Conservation (phyloP, 257 asterid genomes). For the Plantago elongata region DNA sequence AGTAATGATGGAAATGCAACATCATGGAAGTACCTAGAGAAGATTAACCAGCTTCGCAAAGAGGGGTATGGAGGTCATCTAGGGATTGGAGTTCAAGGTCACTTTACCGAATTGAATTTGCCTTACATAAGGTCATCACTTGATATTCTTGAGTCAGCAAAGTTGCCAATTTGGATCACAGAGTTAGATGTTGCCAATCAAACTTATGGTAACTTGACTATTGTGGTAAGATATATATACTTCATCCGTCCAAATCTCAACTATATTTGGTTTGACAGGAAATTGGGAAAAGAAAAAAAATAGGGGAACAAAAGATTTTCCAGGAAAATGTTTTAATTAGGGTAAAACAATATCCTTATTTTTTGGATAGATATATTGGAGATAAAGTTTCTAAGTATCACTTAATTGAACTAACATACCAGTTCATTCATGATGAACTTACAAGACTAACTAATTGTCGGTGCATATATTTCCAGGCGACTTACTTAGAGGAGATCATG, state of each 20-base stretch:
- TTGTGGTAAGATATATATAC: too few species aligned
- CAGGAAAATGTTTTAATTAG: too few species aligned
- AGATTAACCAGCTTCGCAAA: slow-evolving; percentile 14
- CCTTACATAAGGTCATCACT: slow-evolving; percentile 29
- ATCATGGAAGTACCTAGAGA: slow-evolving; percentile 26
- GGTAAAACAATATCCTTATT: too few species aligned
- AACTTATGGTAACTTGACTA: background rate
- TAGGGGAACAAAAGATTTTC: too few species aligned
- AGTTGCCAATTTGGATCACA: slow-evolving; percentile 32
- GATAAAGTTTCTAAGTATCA: too few species aligned
- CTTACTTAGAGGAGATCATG: slow-evolving; percentile 18
- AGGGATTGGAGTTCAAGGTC: slow-evolving; percentile 27
- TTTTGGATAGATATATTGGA: too few species aligned
- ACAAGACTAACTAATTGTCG: too few species aligned
- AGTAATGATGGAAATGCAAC: slow-evolving; percentile 7
- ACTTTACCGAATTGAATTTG: slow-evolving; percentile 14
- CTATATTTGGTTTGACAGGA: too few species aligned
- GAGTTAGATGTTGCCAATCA: slow-evolving; percentile 20
- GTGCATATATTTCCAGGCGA: background rate
- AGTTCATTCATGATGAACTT: too few species aligned
- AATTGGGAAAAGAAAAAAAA: too few species aligned
- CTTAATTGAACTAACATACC: too few species aligned
- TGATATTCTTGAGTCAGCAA: slow-evolving; percentile 21
- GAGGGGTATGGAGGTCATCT: slow-evolving; percentile 18
- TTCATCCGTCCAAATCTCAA: too few species aligned